Percentiles rank a stretch among this genome's conserved stretches.
Evolutionary conservation across 1,139 yeast genomes (phyloP).

Genomic region (Spathaspora sp.): DNA sequence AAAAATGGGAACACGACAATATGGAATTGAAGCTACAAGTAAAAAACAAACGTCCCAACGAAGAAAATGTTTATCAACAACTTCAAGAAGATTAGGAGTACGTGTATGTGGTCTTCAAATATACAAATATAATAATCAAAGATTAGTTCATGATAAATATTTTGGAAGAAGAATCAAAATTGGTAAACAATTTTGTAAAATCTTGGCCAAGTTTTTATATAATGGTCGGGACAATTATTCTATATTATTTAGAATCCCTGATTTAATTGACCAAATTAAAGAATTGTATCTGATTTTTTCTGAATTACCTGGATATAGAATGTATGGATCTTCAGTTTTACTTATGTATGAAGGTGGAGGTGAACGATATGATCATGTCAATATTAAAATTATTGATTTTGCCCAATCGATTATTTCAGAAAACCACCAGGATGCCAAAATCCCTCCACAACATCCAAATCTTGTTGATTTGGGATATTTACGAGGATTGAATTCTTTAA

Average conservation of each 20-base stretch:
- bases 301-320: slow-evolving; percentile 71
- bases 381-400: slow-evolving; percentile 84
- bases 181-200: slow-evolving; percentile 77
- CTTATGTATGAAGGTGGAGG: slow-evolving; percentile 79
- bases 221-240: slow-evolving; percentile 64
- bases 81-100: slow-evolving; percentile 82
- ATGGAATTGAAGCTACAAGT: slow-evolving; percentile 85
- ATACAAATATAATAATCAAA: slow-evolving; percentile 50
- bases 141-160: slow-evolving; percentile 75
- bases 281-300: slow-evolving; percentile 57
- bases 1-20: slow-evolving; percentile 98
- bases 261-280: slow-evolving; percentile 56
- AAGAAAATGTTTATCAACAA: slow-evolving; percentile 76
- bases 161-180: slow-evolving; percentile 77
- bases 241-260: slow-evolving; percentile 67
- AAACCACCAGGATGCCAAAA: slow-evolving; percentile 28
- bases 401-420: slow-evolving; percentile 89
- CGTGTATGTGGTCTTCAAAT: slow-evolving; percentile 95
- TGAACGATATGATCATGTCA: slow-evolving; percentile 30
- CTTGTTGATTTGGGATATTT: slow-evolving; percentile 80
- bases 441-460: slow-evolving; percentile 68
- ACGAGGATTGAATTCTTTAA: slow-evolving; percentile 72
- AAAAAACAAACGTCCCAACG: slow-evolving; percentile 80
- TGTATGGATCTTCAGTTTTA: slow-evolving; percentile 87
- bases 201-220: slow-evolving; percentile 74